phyloP scores from a whole-genome alignment of 371 early-diverging fungal genomes.

The Entomophthora muscae region DNA sequence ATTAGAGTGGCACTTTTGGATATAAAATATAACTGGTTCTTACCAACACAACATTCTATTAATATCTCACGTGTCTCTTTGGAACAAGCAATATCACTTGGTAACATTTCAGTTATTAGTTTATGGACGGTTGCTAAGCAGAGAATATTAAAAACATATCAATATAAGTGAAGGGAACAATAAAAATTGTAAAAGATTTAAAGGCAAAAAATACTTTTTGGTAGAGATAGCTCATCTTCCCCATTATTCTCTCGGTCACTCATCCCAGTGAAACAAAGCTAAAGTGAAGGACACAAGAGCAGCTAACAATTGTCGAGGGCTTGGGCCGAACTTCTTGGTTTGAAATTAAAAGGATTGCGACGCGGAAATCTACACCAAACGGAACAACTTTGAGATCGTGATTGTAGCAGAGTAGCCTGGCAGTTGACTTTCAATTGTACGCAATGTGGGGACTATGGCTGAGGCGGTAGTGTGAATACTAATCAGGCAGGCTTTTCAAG shows the following conservation, averaged over 20 bases:
- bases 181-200: background rate
- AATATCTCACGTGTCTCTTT: constrained; percentile 93
- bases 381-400: too few species aligned
- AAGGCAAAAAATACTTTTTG: constrained; percentile 73
- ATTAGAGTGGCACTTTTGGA: background rate
- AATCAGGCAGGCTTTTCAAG: too few species aligned
- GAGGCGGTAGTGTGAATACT: too few species aligned
- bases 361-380: too few species aligned
- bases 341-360: too few species aligned
- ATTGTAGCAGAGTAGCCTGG: too few species aligned
- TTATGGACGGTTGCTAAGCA: constrained; percentile 86
- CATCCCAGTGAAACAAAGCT: constrained; percentile 23
- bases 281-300: too few species aligned
- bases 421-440: too few species aligned
- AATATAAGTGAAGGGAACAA: too few species aligned
- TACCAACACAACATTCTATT: constrained; percentile 85
- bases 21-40: constrained; percentile 11
- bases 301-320: too few species aligned
- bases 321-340: too few species aligned
- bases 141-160: background rate
- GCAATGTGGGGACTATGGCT: too few species aligned
- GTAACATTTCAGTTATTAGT: constrained; percentile 89
- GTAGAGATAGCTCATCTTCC: constrained; percentile 71
- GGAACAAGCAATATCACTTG: constrained; percentile 67
- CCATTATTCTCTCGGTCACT: constrained; percentile 56